phyloP scores from a whole-genome alignment of 2,329 filamentous ascomycete genomes.

The Colletotrichum sp. region DNA sequence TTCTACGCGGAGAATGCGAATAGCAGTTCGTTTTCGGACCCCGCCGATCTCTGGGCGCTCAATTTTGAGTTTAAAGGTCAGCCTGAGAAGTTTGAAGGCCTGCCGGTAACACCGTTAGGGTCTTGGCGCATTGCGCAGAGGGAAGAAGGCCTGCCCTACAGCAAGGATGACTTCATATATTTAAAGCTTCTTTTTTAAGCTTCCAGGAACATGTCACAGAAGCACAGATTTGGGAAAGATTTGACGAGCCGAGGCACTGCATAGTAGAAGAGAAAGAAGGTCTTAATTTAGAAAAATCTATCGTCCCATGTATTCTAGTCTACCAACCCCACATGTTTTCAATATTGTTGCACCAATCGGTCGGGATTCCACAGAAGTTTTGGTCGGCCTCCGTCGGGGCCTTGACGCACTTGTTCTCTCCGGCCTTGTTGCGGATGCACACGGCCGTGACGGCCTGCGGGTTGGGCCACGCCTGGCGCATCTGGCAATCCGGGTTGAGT shows the following conservation, averaged over 20 bases:
- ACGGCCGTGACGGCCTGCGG: not conserved
- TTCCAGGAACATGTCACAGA: not conserved
- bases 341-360: not conserved
- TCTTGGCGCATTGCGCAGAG: not conserved
- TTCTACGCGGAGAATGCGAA: accelerated
- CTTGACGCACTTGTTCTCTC: not conserved
- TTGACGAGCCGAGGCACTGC: not conserved
- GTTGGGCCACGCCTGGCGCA: not conserved
- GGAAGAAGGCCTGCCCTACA: not conserved
- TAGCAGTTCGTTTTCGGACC: not conserved
- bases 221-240: not conserved
- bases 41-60: not conserved
- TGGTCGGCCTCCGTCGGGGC: not conserved
- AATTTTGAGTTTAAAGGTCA: not conserved
- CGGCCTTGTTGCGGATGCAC: not conserved
- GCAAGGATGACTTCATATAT: not conserved
- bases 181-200: not conserved
- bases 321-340: not conserved
- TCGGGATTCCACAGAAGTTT: not conserved
- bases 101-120: not conserved
- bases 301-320: not conserved
- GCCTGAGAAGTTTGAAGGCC: not conserved
- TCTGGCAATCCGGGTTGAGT: not conserved
- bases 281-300: not conserved
- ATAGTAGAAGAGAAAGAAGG: not conserved